Conservation (phyloP, 805 yeast genomes). For the Lipomyces chichibuensis region DNA sequence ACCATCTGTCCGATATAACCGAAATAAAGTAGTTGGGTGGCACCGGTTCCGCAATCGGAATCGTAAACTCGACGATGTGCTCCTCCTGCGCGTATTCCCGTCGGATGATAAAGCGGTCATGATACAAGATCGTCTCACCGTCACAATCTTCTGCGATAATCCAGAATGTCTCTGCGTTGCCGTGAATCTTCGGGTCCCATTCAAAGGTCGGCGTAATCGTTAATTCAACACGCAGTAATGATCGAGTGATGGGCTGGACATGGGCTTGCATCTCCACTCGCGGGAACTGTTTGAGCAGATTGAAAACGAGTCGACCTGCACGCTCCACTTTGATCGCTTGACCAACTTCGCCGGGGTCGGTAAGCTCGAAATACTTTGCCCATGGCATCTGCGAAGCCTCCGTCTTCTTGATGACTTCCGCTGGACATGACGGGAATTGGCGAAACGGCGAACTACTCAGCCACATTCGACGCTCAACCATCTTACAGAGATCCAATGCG, state of each 20-base stretch:
- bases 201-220: conserved; percentile 72
- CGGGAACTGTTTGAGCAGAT: conserved; percentile 74
- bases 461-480: conserved; percentile 86
- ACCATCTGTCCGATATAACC: conserved; percentile 80
- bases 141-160: conserved; percentile 80
- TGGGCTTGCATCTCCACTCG: conserved; percentile 59
- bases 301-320: conserved; percentile 57
- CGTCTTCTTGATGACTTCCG: conserved; percentile 67
- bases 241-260: conserved; percentile 77
- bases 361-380: conserved; percentile 69
- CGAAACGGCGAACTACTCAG: conserved; percentile 79
- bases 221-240: conserved; percentile 65
- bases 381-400: conserved; percentile 86
- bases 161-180: conserved; percentile 64
- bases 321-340: conserved; percentile 76
- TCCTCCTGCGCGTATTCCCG: conserved; percentile 56
- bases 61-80: conserved; percentile 64
- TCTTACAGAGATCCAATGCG: conserved; percentile 68
- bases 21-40: conserved; percentile 79
- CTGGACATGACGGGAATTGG: conserved; percentile 75
- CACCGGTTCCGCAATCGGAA: conserved; percentile 55
- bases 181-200: conserved; percentile 73
- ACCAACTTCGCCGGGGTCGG: conserved; percentile 73
- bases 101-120: conserved; percentile 58
- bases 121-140: conserved; percentile 71